phyloP scores from a whole-genome alignment of 768 basidiomycete species.

The Termitomyces sp. region DNA sequence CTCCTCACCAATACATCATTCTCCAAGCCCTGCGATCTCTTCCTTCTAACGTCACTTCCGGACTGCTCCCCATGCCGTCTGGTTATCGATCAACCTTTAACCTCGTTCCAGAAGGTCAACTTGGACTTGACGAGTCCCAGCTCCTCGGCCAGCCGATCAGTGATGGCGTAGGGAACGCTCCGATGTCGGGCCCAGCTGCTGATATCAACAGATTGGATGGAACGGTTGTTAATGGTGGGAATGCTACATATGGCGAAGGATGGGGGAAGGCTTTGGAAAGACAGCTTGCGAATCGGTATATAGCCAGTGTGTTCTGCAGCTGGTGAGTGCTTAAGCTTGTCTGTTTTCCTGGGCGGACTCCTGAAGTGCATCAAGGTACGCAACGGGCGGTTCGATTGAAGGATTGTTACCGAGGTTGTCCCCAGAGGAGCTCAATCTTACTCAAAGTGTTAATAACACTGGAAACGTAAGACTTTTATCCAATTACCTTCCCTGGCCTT shows the following conservation, averaged over 20 bases:
- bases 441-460: constrained; percentile 59
- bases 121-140: constrained; percentile 66
- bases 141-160: constrained; percentile 67
- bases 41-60: constrained; percentile 65
- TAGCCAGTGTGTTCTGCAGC: constrained; percentile 93
- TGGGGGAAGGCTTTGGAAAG: constrained; percentile 63
- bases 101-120: constrained; percentile 75
- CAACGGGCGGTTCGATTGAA: constrained; percentile 84
- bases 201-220: too few species aligned
- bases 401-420: constrained; percentile 68
- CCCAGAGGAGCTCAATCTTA: constrained; percentile 65
- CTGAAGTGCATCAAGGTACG: constrained; percentile 52
- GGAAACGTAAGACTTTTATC: constrained; percentile 61
- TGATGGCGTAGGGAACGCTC: constrained; percentile 36
- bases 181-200: constrained; percentile 45
- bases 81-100: constrained; percentile 56
- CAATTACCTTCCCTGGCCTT: not conserved
- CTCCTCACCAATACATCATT: constrained; percentile 78
- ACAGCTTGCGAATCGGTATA: constrained; percentile 80
- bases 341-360: not conserved
- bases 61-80: constrained; percentile 46
- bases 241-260: constrained; percentile 52
- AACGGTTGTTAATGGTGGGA: constrained; percentile 68
- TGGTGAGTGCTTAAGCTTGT: constrained; percentile 50
- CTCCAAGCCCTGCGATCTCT: constrained; percentile 74